phyloP scores from a whole-genome alignment of 2,329 filamentous ascomycete genomes.

The Fusarium sororula region DNA sequence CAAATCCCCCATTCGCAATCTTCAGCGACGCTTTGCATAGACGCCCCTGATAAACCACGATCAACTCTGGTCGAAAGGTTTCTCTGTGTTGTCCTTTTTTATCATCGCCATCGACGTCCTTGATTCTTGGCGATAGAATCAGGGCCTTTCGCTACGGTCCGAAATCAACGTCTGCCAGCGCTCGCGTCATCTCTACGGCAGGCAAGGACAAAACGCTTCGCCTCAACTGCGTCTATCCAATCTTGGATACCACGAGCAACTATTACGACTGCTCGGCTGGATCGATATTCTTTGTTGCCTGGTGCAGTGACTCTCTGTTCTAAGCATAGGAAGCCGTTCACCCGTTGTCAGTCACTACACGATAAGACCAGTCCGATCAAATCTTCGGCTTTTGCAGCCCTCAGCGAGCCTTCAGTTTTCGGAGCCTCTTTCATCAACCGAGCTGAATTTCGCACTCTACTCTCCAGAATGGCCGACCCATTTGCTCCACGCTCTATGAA shows the following conservation, averaged over 20 bases:
- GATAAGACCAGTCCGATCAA: constrained; percentile 26
- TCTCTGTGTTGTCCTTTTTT: not conserved
- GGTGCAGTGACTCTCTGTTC: not conserved
- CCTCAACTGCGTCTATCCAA: not conserved
- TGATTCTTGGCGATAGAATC: not conserved
- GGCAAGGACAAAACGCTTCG: constrained; percentile 13
- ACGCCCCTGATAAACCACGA: constrained; percentile 18
- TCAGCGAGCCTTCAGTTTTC: not conserved
- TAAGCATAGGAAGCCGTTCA: constrained; percentile 1
- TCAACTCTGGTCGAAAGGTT: constrained; percentile 5
- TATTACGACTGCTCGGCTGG: constrained; percentile 11
- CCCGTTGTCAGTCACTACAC: constrained; percentile 16
- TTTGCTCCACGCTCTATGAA: constrained; percentile 86
- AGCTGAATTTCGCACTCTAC: constrained; percentile 1
- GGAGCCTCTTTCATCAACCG: not conserved
- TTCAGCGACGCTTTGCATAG: constrained; percentile 31
- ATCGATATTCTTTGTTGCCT: constrained; percentile 10
- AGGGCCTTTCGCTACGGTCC: constrained; percentile 7
- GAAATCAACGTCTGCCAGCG: constrained; percentile 7
- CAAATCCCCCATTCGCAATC: constrained; percentile 23
- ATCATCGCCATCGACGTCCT: constrained; percentile 11
- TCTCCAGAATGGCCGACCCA: constrained; percentile 65
- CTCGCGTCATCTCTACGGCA: constrained; percentile 1
- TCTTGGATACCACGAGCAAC: constrained; percentile 15
- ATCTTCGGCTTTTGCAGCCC: constrained; percentile 15